Evolutionary conservation across 495 filamentous ascomycete species (phyloP).

Genomic region (Tuber microsphaerosporum): DNA sequence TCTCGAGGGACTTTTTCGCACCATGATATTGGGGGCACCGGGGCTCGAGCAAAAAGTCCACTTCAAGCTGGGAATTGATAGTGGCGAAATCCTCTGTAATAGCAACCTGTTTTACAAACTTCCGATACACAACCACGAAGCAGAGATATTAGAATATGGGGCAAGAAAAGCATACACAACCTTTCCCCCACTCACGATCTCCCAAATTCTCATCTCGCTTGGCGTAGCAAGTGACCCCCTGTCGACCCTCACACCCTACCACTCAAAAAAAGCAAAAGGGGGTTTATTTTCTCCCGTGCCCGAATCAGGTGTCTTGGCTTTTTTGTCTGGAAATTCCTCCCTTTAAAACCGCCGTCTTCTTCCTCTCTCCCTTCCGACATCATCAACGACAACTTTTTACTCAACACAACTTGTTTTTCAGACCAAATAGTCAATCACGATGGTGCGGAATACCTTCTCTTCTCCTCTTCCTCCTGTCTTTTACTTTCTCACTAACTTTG

Average conservation of each 20-base stretch:
- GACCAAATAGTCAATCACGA: slow-evolving; percentile 13
- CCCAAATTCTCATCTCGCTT: neutral
- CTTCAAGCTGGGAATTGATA: neutral
- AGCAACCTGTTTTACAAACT: neutral
- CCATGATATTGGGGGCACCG: neutral
- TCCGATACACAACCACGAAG: neutral
- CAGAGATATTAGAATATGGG: neutral
- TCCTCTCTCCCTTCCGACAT: neutral
- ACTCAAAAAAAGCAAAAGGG: neutral
- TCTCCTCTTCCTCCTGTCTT: slow-evolving; percentile 7
- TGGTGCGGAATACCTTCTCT: slow-evolving; percentile 20
- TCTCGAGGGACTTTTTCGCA: neutral
- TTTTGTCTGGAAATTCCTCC: neutral
- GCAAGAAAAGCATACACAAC: neutral
- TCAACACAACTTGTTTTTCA: neutral
- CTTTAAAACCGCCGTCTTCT: neutral
- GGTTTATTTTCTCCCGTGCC: neutral
- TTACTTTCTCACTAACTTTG: slow-evolving; percentile 18
- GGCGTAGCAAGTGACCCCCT: neutral
- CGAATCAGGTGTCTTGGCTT: neutral
- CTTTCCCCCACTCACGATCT: neutral
- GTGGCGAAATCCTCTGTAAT: neutral
- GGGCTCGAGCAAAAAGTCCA: neutral
- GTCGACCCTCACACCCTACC: neutral
- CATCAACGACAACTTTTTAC: neutral